phyloP scores from a whole-genome alignment of 768 basidiomycete species.

The Calvatia gigantea region DNA sequence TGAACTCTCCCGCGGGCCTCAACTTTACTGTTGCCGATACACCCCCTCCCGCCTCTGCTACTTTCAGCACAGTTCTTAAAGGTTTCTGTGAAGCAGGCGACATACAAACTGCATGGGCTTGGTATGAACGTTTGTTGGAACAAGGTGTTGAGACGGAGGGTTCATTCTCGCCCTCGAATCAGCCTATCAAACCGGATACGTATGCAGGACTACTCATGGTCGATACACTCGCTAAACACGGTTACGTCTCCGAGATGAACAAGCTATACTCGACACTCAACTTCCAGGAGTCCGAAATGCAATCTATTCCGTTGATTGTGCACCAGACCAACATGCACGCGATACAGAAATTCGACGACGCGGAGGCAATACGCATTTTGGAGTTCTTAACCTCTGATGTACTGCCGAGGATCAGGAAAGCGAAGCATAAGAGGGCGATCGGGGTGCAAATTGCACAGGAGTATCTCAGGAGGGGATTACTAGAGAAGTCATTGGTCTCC shows the following conservation, averaged over 20 bases:
- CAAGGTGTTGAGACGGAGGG: slow-evolving; percentile 31
- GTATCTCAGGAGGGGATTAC: not conserved
- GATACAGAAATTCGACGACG: slow-evolving; percentile 16
- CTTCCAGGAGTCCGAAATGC: slow-evolving; percentile 27
- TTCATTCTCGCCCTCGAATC: slow-evolving; percentile 36
- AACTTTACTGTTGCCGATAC: slow-evolving; percentile 34
- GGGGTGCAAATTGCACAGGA: not conserved
- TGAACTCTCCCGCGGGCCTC: slow-evolving; percentile 41
- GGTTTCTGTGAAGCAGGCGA: slow-evolving; percentile 68
- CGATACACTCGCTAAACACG: slow-evolving; percentile 35
- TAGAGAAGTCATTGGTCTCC: not conserved
- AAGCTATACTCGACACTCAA: slow-evolving; percentile 32
- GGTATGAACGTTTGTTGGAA: slow-evolving; percentile 65
- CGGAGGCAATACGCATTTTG: slow-evolving; percentile 17
- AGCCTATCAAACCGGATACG: slow-evolving; percentile 42
- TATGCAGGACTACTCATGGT: slow-evolving; percentile 58
- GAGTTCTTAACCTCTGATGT: slow-evolving; percentile 20
- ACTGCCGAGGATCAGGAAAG: not conserved
- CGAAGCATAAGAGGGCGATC: not conserved
- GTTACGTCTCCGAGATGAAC: slow-evolving; percentile 42
- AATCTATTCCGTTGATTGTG: slow-evolving; percentile 38
- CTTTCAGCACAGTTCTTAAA: slow-evolving; percentile 59
- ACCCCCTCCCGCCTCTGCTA: slow-evolving; percentile 58
- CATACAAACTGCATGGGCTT: slow-evolving; percentile 55
- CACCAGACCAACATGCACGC: slow-evolving; percentile 33